Conservation (phyloP, 2,329 filamentous ascomycete species). For the Nothophoma quercina region DNA sequence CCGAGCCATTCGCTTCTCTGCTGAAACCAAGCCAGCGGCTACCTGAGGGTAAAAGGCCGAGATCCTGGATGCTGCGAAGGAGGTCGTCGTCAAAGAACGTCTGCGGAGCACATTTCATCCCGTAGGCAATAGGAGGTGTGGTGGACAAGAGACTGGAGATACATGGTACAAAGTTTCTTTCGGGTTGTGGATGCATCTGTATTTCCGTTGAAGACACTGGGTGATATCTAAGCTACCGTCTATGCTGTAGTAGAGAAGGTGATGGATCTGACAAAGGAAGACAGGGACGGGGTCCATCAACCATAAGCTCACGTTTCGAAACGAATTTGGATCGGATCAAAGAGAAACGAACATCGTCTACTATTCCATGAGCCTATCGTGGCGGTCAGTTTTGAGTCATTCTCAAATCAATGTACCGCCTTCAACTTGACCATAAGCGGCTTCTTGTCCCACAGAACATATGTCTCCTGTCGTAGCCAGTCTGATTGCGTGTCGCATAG, state of each 20-base stretch:
- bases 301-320: too few species aligned
- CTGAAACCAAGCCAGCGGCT: slow-evolving; percentile 19
- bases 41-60: slow-evolving; percentile 2
- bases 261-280: slow-evolving; percentile 27
- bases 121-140: slow-evolving; percentile 7
- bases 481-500: slow-evolving; percentile 32
- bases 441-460: slow-evolving; percentile 49
- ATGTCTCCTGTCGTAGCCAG: slow-evolving; percentile 44
- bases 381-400: too few species aligned
- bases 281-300: too few species aligned
- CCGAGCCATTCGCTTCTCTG: slow-evolving; percentile 41
- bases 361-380: too few species aligned
- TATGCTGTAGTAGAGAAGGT: slow-evolving; percentile 33
- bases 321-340: too few species aligned
- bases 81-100: slow-evolving; percentile 7
- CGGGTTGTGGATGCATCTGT: slow-evolving; percentile 15
- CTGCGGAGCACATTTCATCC: slow-evolving; percentile 4
- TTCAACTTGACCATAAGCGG: slow-evolving; percentile 30
- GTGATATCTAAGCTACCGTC: slow-evolving; percentile 17
- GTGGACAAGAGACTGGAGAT: slow-evolving; percentile 13
- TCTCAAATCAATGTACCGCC: too few species aligned
- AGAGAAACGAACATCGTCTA: too few species aligned
- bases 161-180: slow-evolving; percentile 7
- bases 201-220: slow-evolving; percentile 8
- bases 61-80: slow-evolving; percentile 1